Conservation (phyloP, 1,284 basidiomycete species). For the Papiliotrema laurentii region DNA sequence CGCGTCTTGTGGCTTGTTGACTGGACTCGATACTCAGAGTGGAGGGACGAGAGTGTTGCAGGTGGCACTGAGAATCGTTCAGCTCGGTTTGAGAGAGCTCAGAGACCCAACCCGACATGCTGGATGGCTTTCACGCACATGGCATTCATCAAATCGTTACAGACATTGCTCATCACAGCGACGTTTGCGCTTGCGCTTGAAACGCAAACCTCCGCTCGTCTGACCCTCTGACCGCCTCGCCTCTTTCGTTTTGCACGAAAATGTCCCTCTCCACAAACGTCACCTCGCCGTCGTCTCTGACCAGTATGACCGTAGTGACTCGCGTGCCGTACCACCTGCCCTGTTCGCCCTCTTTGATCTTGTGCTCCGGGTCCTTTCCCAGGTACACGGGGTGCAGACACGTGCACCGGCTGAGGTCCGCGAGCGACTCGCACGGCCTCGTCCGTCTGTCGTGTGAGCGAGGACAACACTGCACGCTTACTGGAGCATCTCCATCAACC, state of each 20-base stretch:
- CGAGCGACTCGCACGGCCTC: conserved; percentile 14
- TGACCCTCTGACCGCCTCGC: conserved; percentile 16
- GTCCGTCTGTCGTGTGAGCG: conserved; percentile 9
- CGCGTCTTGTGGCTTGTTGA: background rate
- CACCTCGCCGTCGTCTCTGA: conserved; percentile 34
- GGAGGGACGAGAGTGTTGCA: too few relatives aligned
- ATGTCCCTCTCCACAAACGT: conserved; percentile 44
- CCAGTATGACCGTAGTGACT: conserved; percentile 40
- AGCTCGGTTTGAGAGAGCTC: too few relatives aligned
- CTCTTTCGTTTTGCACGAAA: conserved; percentile 21
- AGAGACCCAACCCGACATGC: too few relatives aligned
- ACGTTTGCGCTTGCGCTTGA: conserved; percentile 4
- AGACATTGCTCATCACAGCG: too few relatives aligned
- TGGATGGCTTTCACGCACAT: too few relatives aligned
- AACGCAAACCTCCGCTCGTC: conserved; percentile 24
- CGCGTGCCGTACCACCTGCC: conserved; percentile 42
- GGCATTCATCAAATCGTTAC: background rate
- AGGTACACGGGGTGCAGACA: conserved; percentile 26
- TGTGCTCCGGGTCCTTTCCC: conserved; percentile 6
- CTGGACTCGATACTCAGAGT: background rate
- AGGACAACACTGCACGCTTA: conserved; percentile 14
- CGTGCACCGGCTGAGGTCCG: conserved; percentile 23
- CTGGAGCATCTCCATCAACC: conserved; percentile 37
- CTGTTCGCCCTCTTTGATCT: background rate
- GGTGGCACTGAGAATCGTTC: too few relatives aligned